phyloP scores from a whole-genome alignment of 2,329 filamentous ascomycete species.

The Rhinocladiella mackenziei region DNA sequence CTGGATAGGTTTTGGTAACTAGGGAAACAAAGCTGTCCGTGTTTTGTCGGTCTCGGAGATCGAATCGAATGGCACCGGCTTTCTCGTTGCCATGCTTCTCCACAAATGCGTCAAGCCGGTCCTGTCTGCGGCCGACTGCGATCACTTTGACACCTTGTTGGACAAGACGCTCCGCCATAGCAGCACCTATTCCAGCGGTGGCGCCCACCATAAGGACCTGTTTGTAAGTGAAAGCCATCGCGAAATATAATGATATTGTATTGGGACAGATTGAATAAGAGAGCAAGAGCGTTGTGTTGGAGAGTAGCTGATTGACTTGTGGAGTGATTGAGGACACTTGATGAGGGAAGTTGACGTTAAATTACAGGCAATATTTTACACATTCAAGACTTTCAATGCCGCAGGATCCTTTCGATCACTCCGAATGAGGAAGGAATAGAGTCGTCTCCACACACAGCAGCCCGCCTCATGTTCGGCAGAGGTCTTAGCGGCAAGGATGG shows the following conservation, averaged over 20 bases:
- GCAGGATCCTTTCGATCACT: no score
- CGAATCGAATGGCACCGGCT: slow-evolving; percentile 42
- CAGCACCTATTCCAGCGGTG: slow-evolving; percentile 52
- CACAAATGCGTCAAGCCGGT: slow-evolving; percentile 49
- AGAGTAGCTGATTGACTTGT: no score
- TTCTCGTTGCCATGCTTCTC: slow-evolving; percentile 42
- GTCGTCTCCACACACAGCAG: no score
- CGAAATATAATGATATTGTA: not conserved
- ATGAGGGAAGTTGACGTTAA: no score
- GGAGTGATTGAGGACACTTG: no score
- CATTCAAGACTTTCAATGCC: no score
- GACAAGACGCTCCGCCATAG: slow-evolving; percentile 48
- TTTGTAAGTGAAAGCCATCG: slow-evolving; percentile 55
- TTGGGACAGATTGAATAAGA: no score
- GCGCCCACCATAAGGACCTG: slow-evolving; percentile 54
- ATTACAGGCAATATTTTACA: no score
- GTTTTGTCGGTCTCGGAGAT: slow-evolving; percentile 44
- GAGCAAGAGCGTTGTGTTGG: no score
- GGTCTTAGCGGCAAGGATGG: no score
- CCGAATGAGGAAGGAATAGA: no score
- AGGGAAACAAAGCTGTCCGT: slow-evolving; percentile 43
- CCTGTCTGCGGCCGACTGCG: slow-evolving; percentile 53
- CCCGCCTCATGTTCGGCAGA: no score
- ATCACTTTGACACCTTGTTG: slow-evolving; percentile 51
- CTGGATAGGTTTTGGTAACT: slow-evolving; percentile 41